A percentile compares a stretch with the other conserved stretches of the same genome.
Evolutionary conservation across 2,329 filamentous ascomycete genomes (phyloP).

Genomic region (Cytospora leucostoma): DNA sequence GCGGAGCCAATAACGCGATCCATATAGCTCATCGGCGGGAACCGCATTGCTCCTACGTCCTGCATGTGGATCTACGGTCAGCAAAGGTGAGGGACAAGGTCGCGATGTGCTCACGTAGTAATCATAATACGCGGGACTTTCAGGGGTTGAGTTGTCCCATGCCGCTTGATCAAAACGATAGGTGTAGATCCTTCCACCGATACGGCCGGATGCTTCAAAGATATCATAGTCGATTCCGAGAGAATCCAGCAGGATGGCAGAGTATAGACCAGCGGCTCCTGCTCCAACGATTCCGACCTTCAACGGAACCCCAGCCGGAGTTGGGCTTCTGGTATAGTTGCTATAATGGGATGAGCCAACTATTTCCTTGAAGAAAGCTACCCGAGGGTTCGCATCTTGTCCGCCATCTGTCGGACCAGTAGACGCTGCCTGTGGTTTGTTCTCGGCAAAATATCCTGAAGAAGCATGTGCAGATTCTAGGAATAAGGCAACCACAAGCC

Average conservation of each 20-base stretch:
- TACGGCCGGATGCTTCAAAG: slow-evolving; percentile 37
- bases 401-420: too few relatives aligned
- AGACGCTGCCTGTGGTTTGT: too few relatives aligned
- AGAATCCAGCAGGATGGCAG: slow-evolving; percentile 39
- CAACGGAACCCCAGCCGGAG: slow-evolving; percentile 24
- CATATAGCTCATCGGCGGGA: slow-evolving; percentile 39
- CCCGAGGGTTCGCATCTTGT: slow-evolving; percentile 23
- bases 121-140: slow-evolving; percentile 33
- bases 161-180: slow-evolving; percentile 35
- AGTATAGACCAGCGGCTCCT: slow-evolving; percentile 41
- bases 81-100: neutral
- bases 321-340: slow-evolving; percentile 25
- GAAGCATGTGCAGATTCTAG: too few relatives aligned
- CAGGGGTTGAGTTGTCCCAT: slow-evolving; percentile 29
- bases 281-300: slow-evolving; percentile 42
- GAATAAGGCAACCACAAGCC: too few relatives aligned
- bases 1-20: slow-evolving; percentile 31
- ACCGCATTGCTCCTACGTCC: slow-evolving; percentile 46
- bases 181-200: slow-evolving; percentile 43
- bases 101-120: slow-evolving; percentile 34
- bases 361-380: slow-evolving; percentile 29
- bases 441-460: too few relatives aligned
- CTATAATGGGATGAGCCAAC: slow-evolving; percentile 26
- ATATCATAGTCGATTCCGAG: slow-evolving; percentile 41
- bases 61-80: slow-evolving; percentile 25